Evolutionary conservation across 495 filamentous ascomycete genomes (phyloP), one percentile per base, ranked within the genome.

Genomic region (Clohesyomyces aquaticus): DNA sequence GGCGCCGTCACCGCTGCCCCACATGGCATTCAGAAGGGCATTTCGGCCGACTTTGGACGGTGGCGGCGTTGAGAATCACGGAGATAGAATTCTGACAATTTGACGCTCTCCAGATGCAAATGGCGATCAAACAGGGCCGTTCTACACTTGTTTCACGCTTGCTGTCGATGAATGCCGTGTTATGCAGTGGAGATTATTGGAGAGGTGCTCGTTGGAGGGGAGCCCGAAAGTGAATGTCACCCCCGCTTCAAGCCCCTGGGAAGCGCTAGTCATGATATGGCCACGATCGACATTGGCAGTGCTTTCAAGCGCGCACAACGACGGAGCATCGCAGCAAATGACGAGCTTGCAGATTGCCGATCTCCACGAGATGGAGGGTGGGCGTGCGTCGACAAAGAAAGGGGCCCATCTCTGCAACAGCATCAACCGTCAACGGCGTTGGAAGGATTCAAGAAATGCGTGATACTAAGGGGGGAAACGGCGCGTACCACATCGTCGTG

Each of bases 41-140:
- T 14, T 38, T 6, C 32, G 14, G 32, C 32, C 32, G 32, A 6
- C 22, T 4, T 26, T 4, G 6, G 47, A 26, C 19, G 18, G 22
- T 4, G 16, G n/a, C 26, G 11, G 26, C 14, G 25, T n/a, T 22
- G 21, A 25, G 18, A 9, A 9, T 10, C 4, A 50, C 21, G 16
- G 18, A 50, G 8, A 19, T 19, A 50, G 26, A 16, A 28, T 42
- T 12, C 21, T 18, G 10, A 25, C 14, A 35, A 10, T 35, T 29
- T 48, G 45, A n/a, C 21, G 2, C n/a, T n/a, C n/a, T n/a, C n/a
- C n/a, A n/a, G n/a, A n/a, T n/a, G n/a, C n/a, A n/a, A n/a, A 38
- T 12, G 59, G 32, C 32, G 59, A 61, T 61, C 59, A 61, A 54
- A 61, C 49, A 61, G 59, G 59, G 59, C 47, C 49, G 23, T 19